Evolutionary conservation across 2,329 filamentous ascomycete species (phyloP).

Genomic region (Aspergillus sp.): DNA sequence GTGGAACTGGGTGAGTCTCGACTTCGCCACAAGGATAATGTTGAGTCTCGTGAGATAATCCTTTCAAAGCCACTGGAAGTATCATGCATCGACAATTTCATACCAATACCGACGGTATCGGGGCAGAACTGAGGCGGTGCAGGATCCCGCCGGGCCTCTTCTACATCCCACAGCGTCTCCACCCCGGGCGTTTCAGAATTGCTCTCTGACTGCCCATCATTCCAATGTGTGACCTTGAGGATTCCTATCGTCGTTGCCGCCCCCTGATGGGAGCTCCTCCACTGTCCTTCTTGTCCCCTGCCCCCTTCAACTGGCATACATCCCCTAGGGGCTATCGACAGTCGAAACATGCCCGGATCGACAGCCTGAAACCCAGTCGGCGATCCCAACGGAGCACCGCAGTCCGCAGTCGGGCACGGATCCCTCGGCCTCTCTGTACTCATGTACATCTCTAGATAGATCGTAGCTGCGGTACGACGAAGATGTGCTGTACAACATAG

Average conservation of each 20-base stretch:
- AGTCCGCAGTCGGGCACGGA: neutral
- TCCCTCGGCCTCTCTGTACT: neutral
- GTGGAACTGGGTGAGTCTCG: too few relatives aligned
- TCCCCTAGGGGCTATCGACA: neutral
- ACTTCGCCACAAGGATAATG: too few relatives aligned
- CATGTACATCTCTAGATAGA: neutral
- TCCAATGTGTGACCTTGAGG: neutral
- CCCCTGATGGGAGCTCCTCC: too few relatives aligned
- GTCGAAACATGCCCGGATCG: neutral
- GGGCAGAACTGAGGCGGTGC: constrained; percentile 10
- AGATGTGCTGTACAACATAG: too few relatives aligned
- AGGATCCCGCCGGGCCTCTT: neutral
- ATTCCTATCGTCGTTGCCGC: too few relatives aligned
- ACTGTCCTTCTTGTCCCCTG: neutral
- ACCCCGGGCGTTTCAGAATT: constrained; percentile 18
- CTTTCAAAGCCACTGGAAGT: neutral
- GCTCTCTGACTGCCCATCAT: constrained; percentile 9
- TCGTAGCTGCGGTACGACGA: too few relatives aligned
- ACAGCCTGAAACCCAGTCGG: neutral
- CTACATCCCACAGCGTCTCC: constrained; percentile 1
- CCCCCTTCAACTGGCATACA: neutral
- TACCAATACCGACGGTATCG: neutral
- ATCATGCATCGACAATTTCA: too few relatives aligned
- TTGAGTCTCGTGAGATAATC: neutral
- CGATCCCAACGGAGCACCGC: neutral